A percentile compares a stretch with the other conserved stretches of the same genome.
Evolutionary conservation across 2,329 filamentous ascomycete genomes (phyloP).

Genomic region (Colletotrichum cordylinicola): DNA sequence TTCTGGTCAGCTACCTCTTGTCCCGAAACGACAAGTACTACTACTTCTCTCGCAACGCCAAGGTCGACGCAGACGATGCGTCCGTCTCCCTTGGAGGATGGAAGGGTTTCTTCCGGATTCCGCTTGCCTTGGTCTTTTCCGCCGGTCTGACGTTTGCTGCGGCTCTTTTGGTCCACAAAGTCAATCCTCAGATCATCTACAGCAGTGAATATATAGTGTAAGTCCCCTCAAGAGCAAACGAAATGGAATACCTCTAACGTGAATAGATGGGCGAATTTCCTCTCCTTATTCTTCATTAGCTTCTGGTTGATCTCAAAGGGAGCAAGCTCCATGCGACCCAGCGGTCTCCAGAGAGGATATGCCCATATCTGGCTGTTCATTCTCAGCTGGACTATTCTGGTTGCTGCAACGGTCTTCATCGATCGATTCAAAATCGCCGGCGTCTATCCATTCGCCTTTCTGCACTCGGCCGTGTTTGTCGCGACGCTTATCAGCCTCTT

Average conservation of each 20-base stretch:
- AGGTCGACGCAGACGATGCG: constrained; percentile 60
- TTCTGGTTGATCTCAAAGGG: constrained; percentile 85
- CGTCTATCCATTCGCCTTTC: constrained; percentile 83
- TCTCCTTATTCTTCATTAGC: constrained; percentile 79
- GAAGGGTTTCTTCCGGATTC: constrained; percentile 85
- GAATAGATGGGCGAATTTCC: constrained; percentile 78
- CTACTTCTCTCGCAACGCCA: constrained; percentile 71
- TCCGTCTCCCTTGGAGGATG: constrained; percentile 73
- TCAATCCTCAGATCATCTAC: constrained; percentile 92
- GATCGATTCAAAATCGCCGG: constrained; percentile 75
- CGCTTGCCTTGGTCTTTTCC: constrained; percentile 74
- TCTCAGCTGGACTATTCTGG: constrained; percentile 74
- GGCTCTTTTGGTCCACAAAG: constrained; percentile 77
- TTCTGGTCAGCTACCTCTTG: constrained; percentile 72
- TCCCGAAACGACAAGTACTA: constrained; percentile 83
- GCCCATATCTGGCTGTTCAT: constrained; percentile 84
- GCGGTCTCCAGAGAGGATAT: constrained; percentile 84
- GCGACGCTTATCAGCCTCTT: constrained; percentile 77
- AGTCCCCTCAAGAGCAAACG: constrained; percentile 28
- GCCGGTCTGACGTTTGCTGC: constrained; percentile 73
- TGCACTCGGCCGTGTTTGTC: constrained; percentile 77
- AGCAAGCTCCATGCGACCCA: constrained; percentile 81
- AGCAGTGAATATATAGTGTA: constrained; percentile 83
- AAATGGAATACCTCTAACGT: background rate
- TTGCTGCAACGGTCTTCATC: constrained; percentile 77